A percentile compares a stretch with the other conserved stretches of the same genome.
These are phyloP conservation scores for Lumnitzera littorea DNA, from an alignment of 345 rosid genomes.

Conservation along the genomic window DNA sequence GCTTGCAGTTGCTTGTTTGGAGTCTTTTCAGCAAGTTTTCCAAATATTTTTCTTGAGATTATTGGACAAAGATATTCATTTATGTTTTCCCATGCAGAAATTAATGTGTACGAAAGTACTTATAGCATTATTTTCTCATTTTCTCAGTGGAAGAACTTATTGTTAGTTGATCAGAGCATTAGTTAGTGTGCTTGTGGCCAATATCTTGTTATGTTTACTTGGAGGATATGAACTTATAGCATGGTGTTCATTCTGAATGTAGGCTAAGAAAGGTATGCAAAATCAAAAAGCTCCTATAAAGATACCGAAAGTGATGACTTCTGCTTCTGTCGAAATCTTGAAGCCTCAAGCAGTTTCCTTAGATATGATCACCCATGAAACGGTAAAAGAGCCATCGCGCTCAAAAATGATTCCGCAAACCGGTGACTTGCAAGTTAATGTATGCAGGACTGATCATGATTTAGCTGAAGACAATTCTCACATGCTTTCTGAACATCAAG, in stretches of 20 bases:
- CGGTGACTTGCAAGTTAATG: constrained; percentile 15
- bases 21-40: too few species aligned
- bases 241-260: constrained; percentile 10
- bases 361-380: constrained; percentile 9
- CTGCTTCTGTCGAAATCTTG: constrained; percentile 16
- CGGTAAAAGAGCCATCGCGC: constrained; percentile 6
- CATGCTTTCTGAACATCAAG: too few species aligned
- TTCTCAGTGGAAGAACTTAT: too few species aligned
- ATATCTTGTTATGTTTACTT: neutral
- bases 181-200: too few species aligned
- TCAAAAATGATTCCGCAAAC: constrained; percentile 8
- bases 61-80: too few species aligned
- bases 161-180: too few species aligned
- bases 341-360: constrained; percentile 18
- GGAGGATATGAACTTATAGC: neutral
- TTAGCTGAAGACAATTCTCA: too few species aligned
- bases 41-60: too few species aligned
- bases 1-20: too few species aligned
- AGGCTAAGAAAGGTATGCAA: constrained; percentile 49
- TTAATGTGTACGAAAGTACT: too few species aligned
- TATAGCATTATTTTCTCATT: too few species aligned
- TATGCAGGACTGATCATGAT: neutral
- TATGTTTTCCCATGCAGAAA: too few species aligned
- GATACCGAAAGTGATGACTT: constrained; percentile 35
- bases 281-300: constrained; percentile 27